Conservation (phyloP, 2,329 filamentous ascomycete species). For the Nigrospora oryzae region DNA sequence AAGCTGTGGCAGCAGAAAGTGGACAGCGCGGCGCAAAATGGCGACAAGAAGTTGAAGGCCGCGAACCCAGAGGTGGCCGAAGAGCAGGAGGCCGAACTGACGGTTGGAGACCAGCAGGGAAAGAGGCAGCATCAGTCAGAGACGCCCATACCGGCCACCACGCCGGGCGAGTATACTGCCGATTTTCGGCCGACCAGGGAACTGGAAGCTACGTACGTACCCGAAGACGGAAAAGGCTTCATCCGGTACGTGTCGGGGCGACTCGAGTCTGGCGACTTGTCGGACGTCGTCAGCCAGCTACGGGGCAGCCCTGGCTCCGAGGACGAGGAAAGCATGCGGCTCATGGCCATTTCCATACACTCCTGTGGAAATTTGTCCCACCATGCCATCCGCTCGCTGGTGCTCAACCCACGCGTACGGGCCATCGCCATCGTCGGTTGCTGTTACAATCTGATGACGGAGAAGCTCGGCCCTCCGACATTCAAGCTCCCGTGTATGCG, state of each 20-base stretch:
- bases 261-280: slow-evolving; percentile 65
- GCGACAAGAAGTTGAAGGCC: slow-evolving; percentile 10
- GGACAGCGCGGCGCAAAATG: slow-evolving; percentile 27
- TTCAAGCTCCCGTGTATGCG: slow-evolving; percentile 77
- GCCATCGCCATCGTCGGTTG: slow-evolving; percentile 96
- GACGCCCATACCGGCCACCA: too few species aligned
- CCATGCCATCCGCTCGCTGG: slow-evolving; percentile 78
- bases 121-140: slow-evolving; percentile 15
- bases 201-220: slow-evolving; percentile 42
- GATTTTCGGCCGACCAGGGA: slow-evolving; percentile 44
- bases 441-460: slow-evolving; percentile 95
- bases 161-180: slow-evolving; percentile 13
- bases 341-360: slow-evolving; percentile 92
- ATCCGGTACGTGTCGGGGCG: slow-evolving; percentile 73
- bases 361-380: slow-evolving; percentile 97
- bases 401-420: slow-evolving; percentile 74
- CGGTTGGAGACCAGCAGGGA: slow-evolving; percentile 17
- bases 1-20: slow-evolving; percentile 59
- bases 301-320: slow-evolving; percentile 18
- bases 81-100: slow-evolving; percentile 23
- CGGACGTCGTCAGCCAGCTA: slow-evolving; percentile 18
- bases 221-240: slow-evolving; percentile 54
- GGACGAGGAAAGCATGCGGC: slow-evolving; percentile 28
- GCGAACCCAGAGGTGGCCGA: slow-evolving; percentile 19
- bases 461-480: slow-evolving; percentile 76